phyloP scores from a whole-genome alignment of 1,284 basidiomycete genomes.

The Trichosporon sp. region DNA sequence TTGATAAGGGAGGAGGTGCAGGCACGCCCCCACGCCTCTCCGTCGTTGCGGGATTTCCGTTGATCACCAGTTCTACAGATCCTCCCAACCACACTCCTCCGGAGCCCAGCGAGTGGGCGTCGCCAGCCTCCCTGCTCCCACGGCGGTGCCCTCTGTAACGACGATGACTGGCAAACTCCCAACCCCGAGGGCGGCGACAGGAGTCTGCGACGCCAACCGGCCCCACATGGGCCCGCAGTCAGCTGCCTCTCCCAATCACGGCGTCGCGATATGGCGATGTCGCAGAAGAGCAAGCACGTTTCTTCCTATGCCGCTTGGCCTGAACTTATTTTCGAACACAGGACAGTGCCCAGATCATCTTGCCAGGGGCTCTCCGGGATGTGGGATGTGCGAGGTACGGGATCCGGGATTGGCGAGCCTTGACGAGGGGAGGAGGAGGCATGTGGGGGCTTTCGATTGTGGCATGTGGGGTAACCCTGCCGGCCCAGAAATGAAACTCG shows the following conservation, averaged over 20 bases:
- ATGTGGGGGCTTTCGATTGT: background rate
- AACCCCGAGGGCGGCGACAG: background rate
- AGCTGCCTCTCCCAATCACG: background rate
- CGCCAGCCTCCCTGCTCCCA: background rate
- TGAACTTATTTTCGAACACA: background rate
- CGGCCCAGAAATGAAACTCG: background rate
- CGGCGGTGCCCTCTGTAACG: background rate
- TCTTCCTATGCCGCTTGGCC: background rate
- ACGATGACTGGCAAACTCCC: background rate
- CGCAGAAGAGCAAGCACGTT: background rate
- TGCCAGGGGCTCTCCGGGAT: background rate
- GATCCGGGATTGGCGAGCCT: background rate
- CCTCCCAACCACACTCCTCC: background rate
- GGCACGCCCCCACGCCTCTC: background rate
- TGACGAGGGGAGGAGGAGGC: background rate
- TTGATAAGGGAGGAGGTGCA: slow-evolving; percentile 6
- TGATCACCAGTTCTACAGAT: slow-evolving; percentile 9
- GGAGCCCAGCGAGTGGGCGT: background rate
- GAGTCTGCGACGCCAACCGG: background rate
- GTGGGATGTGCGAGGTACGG: slow-evolving; percentile 2
- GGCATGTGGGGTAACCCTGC: slow-evolving; percentile 1
- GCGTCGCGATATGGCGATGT: background rate
- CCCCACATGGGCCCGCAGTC: background rate
- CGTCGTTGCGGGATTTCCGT: background rate
- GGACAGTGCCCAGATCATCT: background rate